phyloP scores from a whole-genome alignment of 106 monocot genomes.

The Phalaenopsis equestris region DNA sequence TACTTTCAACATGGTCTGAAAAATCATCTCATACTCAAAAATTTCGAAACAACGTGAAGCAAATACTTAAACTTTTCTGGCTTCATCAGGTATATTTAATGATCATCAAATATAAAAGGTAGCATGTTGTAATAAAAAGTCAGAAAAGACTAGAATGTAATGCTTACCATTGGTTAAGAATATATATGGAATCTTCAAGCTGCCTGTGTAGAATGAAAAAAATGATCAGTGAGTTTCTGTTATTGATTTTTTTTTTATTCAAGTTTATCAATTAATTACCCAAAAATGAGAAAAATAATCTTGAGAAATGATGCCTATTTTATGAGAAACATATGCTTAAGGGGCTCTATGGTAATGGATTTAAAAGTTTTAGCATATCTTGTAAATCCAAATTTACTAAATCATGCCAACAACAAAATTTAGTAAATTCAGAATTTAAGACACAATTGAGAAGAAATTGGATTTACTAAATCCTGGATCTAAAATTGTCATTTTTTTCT shows the following conservation, averaged over 20 bases:
- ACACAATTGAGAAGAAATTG: too few relatives aligned
- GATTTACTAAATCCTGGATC: too few relatives aligned
- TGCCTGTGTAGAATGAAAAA: conserved; percentile 36
- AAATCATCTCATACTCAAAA: background rate
- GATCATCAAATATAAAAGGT: background rate
- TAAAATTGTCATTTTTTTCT: too few relatives aligned
- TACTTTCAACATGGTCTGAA: background rate
- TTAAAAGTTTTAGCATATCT: too few relatives aligned
- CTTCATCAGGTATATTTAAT: background rate
- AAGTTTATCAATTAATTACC: background rate
- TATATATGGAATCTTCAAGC: conserved; percentile 67
- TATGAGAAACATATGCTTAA: background rate
- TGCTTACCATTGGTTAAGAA: conserved; percentile 88
- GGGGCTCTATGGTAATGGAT: too few relatives aligned
- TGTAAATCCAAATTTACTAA: too few relatives aligned
- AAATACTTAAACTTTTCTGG: background rate
- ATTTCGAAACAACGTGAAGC: background rate
- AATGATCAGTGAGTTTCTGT: background rate
- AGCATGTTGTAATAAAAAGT: background rate
- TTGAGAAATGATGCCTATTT: background rate
- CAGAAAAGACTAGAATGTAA: background rate
- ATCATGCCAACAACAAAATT: too few relatives aligned
- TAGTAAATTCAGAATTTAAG: too few relatives aligned
- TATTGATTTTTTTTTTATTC: background rate
- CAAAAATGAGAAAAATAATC: background rate